Evolutionary conservation across 2,329 filamentous ascomycete species (phyloP).

Genomic region (Alternaria angustiovoidea): DNA sequence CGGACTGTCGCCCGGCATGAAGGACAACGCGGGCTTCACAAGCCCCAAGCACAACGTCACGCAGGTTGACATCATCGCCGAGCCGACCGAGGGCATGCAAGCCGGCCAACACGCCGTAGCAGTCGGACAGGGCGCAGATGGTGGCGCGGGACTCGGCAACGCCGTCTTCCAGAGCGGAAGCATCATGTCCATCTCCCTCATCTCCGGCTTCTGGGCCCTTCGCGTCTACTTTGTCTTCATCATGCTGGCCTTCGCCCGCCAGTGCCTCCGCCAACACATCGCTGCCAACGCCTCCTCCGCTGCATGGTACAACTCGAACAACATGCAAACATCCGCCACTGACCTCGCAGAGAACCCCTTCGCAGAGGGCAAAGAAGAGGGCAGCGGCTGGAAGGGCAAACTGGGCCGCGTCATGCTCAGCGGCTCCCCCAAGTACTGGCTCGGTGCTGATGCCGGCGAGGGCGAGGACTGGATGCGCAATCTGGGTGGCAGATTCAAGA

Average conservation of each 20-base stretch:
- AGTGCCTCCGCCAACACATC: constrained; percentile 75
- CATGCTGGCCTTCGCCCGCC: constrained; percentile 82
- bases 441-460: constrained; percentile 71
- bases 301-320: constrained; percentile 51
- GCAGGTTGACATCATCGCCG: constrained; percentile 62
- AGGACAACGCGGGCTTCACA: constrained; percentile 71
- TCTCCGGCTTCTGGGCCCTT: constrained; percentile 75
- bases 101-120: constrained; percentile 64
- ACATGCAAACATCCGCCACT: constrained; percentile 51
- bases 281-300: constrained; percentile 54
- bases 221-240: constrained; percentile 85
- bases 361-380: constrained; percentile 71
- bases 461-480: constrained; percentile 73
- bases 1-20: constrained; percentile 62
- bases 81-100: constrained; percentile 55
- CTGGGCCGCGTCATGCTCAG: constrained; percentile 81
- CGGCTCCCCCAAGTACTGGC: constrained; percentile 80
- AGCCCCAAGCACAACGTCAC: constrained; percentile 68
- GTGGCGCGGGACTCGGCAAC: constrained; percentile 64
- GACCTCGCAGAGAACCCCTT: constrained; percentile 73
- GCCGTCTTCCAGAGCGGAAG: constrained; percentile 71
- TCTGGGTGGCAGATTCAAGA: constrained; percentile 68
- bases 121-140: constrained; percentile 51
- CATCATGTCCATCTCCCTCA: constrained; percentile 79
- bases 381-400: constrained; percentile 79